These are phyloP conservation scores for Daedaleopsis sinensis DNA, from an alignment of 768 basidiomycete species.

Conservation along the genomic window DNA sequence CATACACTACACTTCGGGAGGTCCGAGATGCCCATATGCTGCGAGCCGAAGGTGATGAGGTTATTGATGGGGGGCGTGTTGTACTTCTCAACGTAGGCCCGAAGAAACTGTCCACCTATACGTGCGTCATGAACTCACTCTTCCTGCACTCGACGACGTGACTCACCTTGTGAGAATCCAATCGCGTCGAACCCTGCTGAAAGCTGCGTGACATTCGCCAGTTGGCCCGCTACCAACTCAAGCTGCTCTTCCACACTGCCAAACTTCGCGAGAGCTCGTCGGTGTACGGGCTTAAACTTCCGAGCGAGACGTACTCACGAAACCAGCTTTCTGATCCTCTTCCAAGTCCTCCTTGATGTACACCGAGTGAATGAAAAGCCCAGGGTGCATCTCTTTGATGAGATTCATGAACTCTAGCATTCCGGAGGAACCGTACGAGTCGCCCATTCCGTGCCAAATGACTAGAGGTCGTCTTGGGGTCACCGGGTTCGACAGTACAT, in stretches of 20 bases:
- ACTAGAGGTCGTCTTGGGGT: slow-evolving; percentile 53
- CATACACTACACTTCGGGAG: slow-evolving; percentile 63
- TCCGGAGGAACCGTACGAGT: slow-evolving; percentile 72
- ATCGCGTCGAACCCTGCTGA: slow-evolving; percentile 79
- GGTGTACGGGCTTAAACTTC: not conserved
- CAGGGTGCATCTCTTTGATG: slow-evolving; percentile 67
- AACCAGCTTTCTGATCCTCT: slow-evolving; percentile 69
- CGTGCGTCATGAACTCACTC: not conserved
- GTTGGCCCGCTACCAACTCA: slow-evolving; percentile 61
- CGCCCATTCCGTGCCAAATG: slow-evolving; percentile 82
- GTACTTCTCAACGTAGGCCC: slow-evolving; percentile 80
- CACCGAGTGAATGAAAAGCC: slow-evolving; percentile 77
- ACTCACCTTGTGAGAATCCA: slow-evolving; percentile 82
- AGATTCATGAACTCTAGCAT: slow-evolving; percentile 65
- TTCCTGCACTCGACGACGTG: not conserved
- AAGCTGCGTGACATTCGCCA: slow-evolving; percentile 66
- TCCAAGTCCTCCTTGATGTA: slow-evolving; percentile 65
- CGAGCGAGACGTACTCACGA: slow-evolving; percentile 51
- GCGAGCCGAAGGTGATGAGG: slow-evolving; percentile 85
- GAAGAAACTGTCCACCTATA: slow-evolving; percentile 79
- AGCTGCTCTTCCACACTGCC: slow-evolving; percentile 79
- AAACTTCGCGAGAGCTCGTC: slow-evolving; percentile 52
- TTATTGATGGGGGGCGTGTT: slow-evolving; percentile 77
- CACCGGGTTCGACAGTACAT: slow-evolving; percentile 4
- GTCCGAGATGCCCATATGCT: slow-evolving; percentile 86